Evolutionary conservation across 208 protist species (phyloP).

Genomic region (Leishmania tarentolae): DNA sequence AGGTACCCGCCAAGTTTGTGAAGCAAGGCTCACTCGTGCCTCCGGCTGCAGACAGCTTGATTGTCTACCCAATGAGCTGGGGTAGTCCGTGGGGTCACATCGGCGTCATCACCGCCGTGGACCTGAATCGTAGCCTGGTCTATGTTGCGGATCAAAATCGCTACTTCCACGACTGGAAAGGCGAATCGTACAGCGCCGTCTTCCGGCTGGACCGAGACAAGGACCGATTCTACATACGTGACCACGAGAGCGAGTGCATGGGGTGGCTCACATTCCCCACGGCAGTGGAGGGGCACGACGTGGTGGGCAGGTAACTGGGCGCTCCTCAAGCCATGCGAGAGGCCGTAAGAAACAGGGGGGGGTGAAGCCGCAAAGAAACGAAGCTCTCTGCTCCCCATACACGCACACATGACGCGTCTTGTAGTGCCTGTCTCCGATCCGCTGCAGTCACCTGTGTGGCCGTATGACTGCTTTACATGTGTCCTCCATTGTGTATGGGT

Average conservation of each 20-base stretch:
- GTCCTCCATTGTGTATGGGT: neutral
- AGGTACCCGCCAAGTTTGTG: conserved; percentile 53
- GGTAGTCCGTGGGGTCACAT: conserved; percentile 79
- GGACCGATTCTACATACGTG: conserved; percentile 61
- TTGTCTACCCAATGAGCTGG: conserved; percentile 73
- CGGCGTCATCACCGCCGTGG: conserved; percentile 77
- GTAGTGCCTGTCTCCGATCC: neutral
- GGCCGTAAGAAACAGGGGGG: neutral
- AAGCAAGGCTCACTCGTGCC: conserved; percentile 53
- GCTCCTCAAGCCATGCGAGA: neutral
- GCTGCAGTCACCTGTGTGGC: neutral
- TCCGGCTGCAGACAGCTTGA: conserved; percentile 57
- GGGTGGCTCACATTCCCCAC: conserved; percentile 45
- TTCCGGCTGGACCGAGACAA: conserved; percentile 53
- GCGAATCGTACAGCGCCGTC: conserved; percentile 44
- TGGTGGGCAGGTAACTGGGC: neutral
- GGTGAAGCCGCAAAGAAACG: neutral
- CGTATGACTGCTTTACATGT: neutral
- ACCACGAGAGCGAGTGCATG: conserved; percentile 63
- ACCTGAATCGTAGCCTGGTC: conserved; percentile 32
- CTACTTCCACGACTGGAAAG: conserved; percentile 74
- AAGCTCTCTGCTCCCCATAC: neutral
- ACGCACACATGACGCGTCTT: neutral
- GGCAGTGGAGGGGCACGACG: conserved; percentile 23
- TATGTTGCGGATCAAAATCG: conserved; percentile 84